Base-by-base conservation (phyloP, 441 rosid species). In the Populus hybrid region DNA sequence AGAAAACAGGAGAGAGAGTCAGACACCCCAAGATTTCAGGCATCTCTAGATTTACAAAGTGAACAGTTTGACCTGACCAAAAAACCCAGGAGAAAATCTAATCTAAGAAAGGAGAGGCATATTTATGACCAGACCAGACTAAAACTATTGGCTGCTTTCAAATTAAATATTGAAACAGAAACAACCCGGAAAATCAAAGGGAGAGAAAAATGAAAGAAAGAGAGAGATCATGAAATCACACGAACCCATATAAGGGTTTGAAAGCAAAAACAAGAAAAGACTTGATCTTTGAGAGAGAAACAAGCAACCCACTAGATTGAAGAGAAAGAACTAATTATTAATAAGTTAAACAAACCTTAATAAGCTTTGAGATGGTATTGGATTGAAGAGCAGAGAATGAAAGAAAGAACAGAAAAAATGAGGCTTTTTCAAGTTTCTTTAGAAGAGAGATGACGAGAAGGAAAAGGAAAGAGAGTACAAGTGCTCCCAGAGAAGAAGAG, bases 221-320 rank as follows among this genome's bases (percentile, higher is more conserved):
- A 36, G 71, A 77, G 70, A 36, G 73, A 77, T n/a, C 72, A 63
- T 59, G 75, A 82, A 83, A 68, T 67, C 74, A 80, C 28, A 46
- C 11, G 32, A 70, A 34, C 21, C 7, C 36, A 18, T 12, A 70
- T 16, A 66, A 10, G 36, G 65, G 30, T 1, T n/a, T 50, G 11
- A 68, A 34, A 18, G 8, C 76, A 74, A 36, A 69, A 19, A 65
- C 26, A 18, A 26, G 16, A 32, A 24, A 73, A 67, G 7, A 30
- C 46, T 6, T 19, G 46, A 67, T 67, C 26, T 24, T 24, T 53
- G 14, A 28, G 35, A 16, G 6, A 71, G 67, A 42, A 23, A 67
- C 75, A 42, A 70, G 26, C 19, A 21, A 63, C 23, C 32, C 28
- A 72, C 23, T 64, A 67, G 35, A 67, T 6, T 0, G 59, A 71